Conservation (phyloP, 2,329 filamentous ascomycete species). For the Scedosporium boydii region DNA sequence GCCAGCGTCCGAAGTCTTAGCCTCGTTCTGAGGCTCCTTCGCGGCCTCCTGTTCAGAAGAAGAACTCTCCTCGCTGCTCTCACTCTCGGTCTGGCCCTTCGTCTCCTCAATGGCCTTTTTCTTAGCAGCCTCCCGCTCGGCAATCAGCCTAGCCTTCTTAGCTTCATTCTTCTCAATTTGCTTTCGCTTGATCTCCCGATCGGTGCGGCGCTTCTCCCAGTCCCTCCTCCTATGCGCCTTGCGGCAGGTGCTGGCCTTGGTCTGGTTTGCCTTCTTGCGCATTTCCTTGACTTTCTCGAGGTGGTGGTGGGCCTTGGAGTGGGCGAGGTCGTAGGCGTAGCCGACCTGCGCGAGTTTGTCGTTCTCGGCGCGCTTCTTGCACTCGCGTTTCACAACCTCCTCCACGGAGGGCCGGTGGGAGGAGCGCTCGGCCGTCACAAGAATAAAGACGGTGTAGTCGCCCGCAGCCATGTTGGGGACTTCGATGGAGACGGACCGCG, state of each 20-base stretch:
- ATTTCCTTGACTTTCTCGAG: conserved; percentile 40
- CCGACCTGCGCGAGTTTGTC: conserved; percentile 51
- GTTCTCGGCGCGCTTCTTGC: conserved; percentile 31
- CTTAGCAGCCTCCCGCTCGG: conserved; percentile 14
- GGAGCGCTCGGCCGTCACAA: conserved; percentile 41
- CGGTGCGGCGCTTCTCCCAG: conserved; percentile 40
- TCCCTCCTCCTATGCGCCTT: conserved; percentile 34
- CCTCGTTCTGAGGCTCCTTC: conserved; percentile 9
- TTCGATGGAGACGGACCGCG: conserved; percentile 49
- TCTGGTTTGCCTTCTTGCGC: conserved; percentile 36
- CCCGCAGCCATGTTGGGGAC: conserved; percentile 45
- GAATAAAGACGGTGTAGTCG: conserved; percentile 47
- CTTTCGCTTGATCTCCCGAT: conserved; percentile 29
- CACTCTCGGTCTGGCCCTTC: conserved; percentile 18
- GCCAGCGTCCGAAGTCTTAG: conserved; percentile 9
- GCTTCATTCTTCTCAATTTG: conserved; percentile 28
- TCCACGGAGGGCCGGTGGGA: conserved; percentile 36
- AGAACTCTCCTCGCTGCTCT: conserved; percentile 12
- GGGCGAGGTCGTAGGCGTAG: conserved; percentile 49
- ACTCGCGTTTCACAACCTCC: conserved; percentile 45
- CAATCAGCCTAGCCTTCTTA: conserved; percentile 20
- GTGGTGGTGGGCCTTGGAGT: conserved; percentile 45
- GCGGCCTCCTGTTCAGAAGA: conserved; percentile 18
- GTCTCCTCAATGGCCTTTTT: conserved; percentile 17
- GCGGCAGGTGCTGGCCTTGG: conserved; percentile 37